phyloP scores from a whole-genome alignment of 768 basidiomycete genomes.

The Chlorophyllum brunneum region DNA sequence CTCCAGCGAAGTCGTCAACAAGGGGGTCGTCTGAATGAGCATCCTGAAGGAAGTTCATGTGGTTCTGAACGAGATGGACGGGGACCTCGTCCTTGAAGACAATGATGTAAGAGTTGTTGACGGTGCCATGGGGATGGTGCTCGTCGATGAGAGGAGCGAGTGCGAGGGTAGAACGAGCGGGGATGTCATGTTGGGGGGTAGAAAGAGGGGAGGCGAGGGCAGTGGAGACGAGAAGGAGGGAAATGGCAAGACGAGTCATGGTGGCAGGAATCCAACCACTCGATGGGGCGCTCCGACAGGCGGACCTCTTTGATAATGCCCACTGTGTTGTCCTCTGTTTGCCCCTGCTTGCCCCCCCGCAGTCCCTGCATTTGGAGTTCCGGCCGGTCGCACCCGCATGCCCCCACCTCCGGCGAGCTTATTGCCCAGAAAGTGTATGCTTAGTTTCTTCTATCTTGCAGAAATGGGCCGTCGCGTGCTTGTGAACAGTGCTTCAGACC shows the following conservation, averaged over 20 bases:
- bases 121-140: slow-evolving; percentile 62
- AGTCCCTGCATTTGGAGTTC: not conserved
- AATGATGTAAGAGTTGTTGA: slow-evolving; percentile 95
- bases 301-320: slow-evolving; percentile 21
- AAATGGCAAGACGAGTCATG: slow-evolving; percentile 41
- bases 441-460: no score
- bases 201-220: slow-evolving; percentile 46
- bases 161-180: slow-evolving; percentile 39
- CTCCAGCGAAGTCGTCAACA: slow-evolving; percentile 45
- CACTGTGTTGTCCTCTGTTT: slow-evolving; percentile 27
- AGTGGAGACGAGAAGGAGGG: slow-evolving; percentile 33
- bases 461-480: no score
- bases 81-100: slow-evolving; percentile 74
- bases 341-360: slow-evolving; percentile 7
- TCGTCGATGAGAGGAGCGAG: slow-evolving; percentile 59
- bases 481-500: no score
- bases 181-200: slow-evolving; percentile 32
- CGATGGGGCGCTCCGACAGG: slow-evolving; percentile 15
- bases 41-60: slow-evolving; percentile 73
- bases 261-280: slow-evolving; percentile 25
- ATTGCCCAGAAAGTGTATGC: no score
- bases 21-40: slow-evolving; percentile 54
- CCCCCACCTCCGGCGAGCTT: not conserved
- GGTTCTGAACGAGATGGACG: slow-evolving; percentile 58
- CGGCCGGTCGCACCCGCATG: not conserved